Conservation (phyloP, 2,329 filamentous ascomycete species). For the Diaporthe batatas region DNA sequence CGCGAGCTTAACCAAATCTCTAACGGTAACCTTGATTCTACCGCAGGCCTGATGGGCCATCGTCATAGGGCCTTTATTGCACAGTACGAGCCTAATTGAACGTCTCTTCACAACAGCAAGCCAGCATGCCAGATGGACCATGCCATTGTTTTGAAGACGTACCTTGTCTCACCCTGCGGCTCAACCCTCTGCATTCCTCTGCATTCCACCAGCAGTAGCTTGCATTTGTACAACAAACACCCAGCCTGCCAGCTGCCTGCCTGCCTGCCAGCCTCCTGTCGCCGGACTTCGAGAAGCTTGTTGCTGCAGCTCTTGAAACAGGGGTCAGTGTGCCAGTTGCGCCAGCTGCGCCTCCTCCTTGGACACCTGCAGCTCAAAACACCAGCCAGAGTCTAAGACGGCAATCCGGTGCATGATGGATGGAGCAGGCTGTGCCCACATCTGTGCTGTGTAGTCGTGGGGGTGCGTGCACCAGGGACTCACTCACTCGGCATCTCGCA, state of each 20-base stretch:
- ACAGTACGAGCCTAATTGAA: slow-evolving; percentile 21
- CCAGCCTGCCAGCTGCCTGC: too few relatives aligned
- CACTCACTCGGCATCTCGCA: slow-evolving; percentile 22
- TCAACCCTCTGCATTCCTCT: neutral
- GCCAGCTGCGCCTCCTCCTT: neutral
- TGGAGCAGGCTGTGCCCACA: slow-evolving; percentile 13
- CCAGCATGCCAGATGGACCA: neutral
- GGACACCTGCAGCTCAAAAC: neutral
- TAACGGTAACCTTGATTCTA: slow-evolving; percentile 33
- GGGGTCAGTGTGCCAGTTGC: neutral
- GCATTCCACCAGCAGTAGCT: slow-evolving; percentile 10
- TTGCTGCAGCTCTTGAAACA: slow-evolving; percentile 34
- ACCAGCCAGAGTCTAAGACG: neutral
- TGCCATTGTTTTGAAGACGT: neutral
- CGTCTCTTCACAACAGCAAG: slow-evolving; percentile 1
- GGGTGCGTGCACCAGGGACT: neutral
- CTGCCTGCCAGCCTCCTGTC: neutral
- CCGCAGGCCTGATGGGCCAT: slow-evolving; percentile 16
- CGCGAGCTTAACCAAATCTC: slow-evolving; percentile 37
- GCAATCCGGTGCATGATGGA: neutral
- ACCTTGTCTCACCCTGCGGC: slow-evolving; percentile 9
- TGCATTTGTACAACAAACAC: neutral
- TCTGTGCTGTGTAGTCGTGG: neutral
- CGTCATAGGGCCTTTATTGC: slow-evolving; percentile 7
- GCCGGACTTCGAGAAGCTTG: slow-evolving; percentile 12